phyloP scores from a whole-genome alignment of 1,284 basidiomycete genomes.

The Sporisorium exsertum region DNA sequence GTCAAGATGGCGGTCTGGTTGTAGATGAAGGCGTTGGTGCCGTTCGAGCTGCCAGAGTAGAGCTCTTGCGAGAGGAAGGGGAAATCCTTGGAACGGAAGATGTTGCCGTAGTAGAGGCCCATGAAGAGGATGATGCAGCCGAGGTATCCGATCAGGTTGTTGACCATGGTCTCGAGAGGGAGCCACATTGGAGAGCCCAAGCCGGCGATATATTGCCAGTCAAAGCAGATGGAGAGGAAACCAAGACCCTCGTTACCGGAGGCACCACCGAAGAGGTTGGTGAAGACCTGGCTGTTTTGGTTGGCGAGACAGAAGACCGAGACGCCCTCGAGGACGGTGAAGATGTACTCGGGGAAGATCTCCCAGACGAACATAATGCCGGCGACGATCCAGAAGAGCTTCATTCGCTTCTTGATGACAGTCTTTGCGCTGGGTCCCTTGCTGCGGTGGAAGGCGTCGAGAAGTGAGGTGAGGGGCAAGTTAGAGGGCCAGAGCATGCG shows the following conservation, averaged over 20 bases:
- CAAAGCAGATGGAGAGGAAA: constrained; percentile 39
- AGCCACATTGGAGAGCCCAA: constrained; percentile 37
- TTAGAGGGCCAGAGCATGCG: constrained; percentile 68
- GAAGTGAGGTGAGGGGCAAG: constrained; percentile 55
- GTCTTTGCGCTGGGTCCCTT: constrained; percentile 53
- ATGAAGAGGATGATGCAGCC: constrained; percentile 39
- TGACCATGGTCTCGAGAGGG: constrained; percentile 40
- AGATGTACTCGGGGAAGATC: constrained; percentile 72
- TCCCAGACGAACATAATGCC: constrained; percentile 44
- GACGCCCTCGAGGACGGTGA: constrained; percentile 64
- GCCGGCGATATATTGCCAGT: constrained; percentile 44
- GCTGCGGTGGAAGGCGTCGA: constrained; percentile 60
- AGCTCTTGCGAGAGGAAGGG: constrained; percentile 42
- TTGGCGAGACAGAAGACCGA: constrained; percentile 71
- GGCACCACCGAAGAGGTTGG: constrained; percentile 46
- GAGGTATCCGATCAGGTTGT: constrained; percentile 27
- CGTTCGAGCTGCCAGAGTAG: constrained; percentile 29
- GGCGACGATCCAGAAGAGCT: constrained; percentile 74
- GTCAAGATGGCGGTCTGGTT: constrained; percentile 47
- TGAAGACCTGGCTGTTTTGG: constrained; percentile 32
- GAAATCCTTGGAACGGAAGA: constrained; percentile 34
- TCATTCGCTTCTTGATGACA: constrained; percentile 73
- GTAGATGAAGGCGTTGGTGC: constrained; percentile 35
- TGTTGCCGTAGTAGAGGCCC: constrained; percentile 44
- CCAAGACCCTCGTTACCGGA: constrained; percentile 42